These are phyloP conservation scores for Atalantia buxifolia DNA, from an alignment of 345 rosid genomes.

Conservation along the genomic window DNA sequence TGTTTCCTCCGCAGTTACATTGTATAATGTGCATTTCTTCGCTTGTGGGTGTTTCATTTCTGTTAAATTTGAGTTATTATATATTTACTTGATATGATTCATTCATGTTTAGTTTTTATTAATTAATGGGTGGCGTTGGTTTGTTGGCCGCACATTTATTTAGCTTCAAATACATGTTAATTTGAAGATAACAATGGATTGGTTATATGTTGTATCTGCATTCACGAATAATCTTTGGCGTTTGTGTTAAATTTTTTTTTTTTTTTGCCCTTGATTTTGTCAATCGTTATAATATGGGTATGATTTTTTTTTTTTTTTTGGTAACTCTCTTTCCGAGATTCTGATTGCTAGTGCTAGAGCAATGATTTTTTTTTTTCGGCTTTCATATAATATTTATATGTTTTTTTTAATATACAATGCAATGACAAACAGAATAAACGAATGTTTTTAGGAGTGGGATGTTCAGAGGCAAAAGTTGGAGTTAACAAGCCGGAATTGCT, in stretches of 20 bases:
- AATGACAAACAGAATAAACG: not conserved
- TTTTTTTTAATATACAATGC: not conserved
- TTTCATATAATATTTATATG: not conserved
- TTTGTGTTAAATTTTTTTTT: not conserved
- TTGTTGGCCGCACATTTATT: not conserved
- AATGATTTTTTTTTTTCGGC: not conserved
- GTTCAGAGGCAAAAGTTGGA: constrained; percentile 75
- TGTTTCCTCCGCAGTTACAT: not conserved
- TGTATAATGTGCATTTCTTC: not conserved
- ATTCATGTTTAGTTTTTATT: not conserved
- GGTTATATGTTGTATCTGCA: not conserved
- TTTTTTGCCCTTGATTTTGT: not conserved
- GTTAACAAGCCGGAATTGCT: constrained; percentile 94
- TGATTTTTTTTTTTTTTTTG: too few relatives aligned
- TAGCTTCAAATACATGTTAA: not conserved
- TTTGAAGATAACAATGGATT: not conserved
- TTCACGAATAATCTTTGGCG: not conserved
- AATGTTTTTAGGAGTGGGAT: constrained; percentile 39
- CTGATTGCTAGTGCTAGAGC: not conserved
- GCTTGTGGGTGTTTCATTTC: not conserved
- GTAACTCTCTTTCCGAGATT: not conserved
- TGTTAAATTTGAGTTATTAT: not conserved
- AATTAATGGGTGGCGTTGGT: not conserved
- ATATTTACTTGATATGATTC: not conserved
- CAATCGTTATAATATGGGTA: not conserved